phyloP scores from a whole-genome alignment of 495 filamentous ascomycete genomes.

The Chaetomium fimeti region DNA sequence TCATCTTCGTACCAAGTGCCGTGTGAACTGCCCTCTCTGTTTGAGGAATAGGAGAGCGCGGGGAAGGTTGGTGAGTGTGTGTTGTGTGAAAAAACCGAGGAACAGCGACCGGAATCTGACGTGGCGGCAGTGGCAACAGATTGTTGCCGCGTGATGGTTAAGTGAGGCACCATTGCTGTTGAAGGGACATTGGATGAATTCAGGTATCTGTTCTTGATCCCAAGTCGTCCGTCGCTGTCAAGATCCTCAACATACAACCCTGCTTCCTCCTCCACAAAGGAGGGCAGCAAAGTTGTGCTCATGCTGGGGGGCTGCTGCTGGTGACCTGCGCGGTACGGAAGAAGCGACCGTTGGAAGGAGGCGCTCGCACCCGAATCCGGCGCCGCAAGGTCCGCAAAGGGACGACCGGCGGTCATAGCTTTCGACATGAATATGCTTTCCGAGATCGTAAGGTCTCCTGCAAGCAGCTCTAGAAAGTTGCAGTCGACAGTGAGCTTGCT shows the following conservation, averaged over 20 bases:
- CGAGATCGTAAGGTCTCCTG: constrained; percentile 43
- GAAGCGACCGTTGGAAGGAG: constrained; percentile 20
- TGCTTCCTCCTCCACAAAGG: constrained; percentile 3
- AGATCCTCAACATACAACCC: neutral
- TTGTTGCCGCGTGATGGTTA: constrained; percentile 34
- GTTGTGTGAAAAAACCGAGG: constrained; percentile 31
- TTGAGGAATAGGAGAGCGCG: constrained; percentile 12
- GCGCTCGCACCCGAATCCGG: constrained; percentile 25
- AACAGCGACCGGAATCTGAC: constrained; percentile 36
- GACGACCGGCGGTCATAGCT: constrained; percentile 45
- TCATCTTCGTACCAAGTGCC: constrained; percentile 42
- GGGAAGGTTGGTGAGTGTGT: constrained; percentile 23
- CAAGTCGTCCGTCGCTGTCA: constrained; percentile 10
- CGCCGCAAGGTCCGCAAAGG: constrained; percentile 33
- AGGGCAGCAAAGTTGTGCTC: neutral
- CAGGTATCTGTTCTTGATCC: constrained; percentile 12
- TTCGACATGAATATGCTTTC: constrained; percentile 40
- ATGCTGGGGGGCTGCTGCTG: neutral
- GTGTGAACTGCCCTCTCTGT: constrained; percentile 17
- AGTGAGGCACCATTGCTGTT: constrained; percentile 27
- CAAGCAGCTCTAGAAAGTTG: constrained; percentile 49
- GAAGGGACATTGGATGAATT: constrained; percentile 36
- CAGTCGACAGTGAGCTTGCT: constrained; percentile 33
- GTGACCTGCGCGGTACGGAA: constrained; percentile 19
- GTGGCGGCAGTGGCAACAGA: constrained; percentile 41